Percentiles rank a stretch among this genome's conserved stretches.
These are phyloP conservation scores for Parsonsia alboflavescens DNA, from an alignment of 257 asterid species.

Conservation along the genomic window DNA sequence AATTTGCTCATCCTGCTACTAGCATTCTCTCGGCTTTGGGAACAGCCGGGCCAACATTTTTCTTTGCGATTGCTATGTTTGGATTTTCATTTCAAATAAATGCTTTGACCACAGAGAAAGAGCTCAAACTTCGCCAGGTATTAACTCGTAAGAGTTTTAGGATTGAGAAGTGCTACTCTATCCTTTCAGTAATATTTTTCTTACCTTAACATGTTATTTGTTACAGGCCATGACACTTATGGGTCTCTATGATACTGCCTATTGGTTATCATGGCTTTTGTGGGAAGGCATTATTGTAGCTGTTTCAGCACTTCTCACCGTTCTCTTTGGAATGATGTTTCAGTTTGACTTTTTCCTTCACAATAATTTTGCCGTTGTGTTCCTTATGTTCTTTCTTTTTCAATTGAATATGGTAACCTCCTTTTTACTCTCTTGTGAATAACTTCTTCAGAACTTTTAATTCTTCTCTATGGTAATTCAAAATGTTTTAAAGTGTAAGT, in stretches of 20 bases:
- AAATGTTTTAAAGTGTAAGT: background rate
- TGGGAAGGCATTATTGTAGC: conserved; percentile 78
- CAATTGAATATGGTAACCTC: conserved; percentile 76
- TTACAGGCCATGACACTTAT: conserved; percentile 87
- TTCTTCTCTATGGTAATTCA: background rate
- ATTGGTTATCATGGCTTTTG: conserved; percentile 89
- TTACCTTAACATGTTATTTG: conserved; percentile 10
- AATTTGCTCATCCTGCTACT: conserved; percentile 81
- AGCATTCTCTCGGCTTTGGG: conserved; percentile 61
- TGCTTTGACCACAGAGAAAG: conserved; percentile 71
- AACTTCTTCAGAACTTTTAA: conserved; percentile 1
- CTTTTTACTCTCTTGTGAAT: conserved; percentile 8
- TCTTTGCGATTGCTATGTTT: conserved; percentile 91
- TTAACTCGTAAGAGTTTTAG: conserved; percentile 21
- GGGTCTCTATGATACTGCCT: conserved; percentile 96
- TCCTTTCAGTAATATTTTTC: conserved; percentile 3
- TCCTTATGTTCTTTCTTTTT: conserved; percentile 75
- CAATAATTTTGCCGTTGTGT: conserved; percentile 67
- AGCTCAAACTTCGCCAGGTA: conserved; percentile 96
- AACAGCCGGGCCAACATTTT: conserved; percentile 74
- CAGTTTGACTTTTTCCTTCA: conserved; percentile 79
- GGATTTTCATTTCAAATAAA: conserved; percentile 84
- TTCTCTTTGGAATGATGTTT: conserved; percentile 94
- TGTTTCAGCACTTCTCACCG: conserved; percentile 63
- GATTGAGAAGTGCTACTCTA: conserved; percentile 5